Base-by-base conservation (phyloP, 352 stramenopile genomes). In the Pythium grandisporangium region DNA sequence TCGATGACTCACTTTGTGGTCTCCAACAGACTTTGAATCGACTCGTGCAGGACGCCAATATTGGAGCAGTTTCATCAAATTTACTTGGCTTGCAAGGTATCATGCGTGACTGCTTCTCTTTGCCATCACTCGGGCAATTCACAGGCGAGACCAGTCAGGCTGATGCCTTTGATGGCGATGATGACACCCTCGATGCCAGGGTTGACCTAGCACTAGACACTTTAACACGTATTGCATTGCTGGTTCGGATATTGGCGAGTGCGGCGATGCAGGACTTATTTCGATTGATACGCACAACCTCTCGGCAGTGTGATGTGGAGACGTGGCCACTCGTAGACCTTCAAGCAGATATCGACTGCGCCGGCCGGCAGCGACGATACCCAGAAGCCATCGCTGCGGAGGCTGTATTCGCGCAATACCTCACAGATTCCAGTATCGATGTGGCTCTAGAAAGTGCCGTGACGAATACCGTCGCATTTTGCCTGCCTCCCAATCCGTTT, bases 401-500 rank as follows among this genome's bases (percentile, higher is more conserved):
- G 35, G 42, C 42, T 6, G 37, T 75, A 0, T 77, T 79, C 16
- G 61, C 61, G 3, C 69, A 82, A 52, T 63, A 54, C n/a, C 24
- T 74, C 12, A 43, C 75, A 2, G 62, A 79, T 17, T 70, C 55
- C 0, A 59, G 52, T 7, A 32, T 77, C 22, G 69, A 79, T 24
- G 30, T 75, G 2, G 66, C 69, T 5, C 50, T 79, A 8, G 69
- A 79, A 48, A 72, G 63, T 22, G 60, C 69, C 0, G 58, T 77
- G 20, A 71, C 72, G 49, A 70, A 64, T 22, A 66, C 62, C 17
- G 56, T 82, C 4, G 55, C 56, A 10, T 45, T 55, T 26, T 36
- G 48, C 6, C 55, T 79, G 21, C 61, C 66, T 2, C 63, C 69
- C 22, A 79, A 82, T 20, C 66, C 69, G 8, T 79, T 75, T 32